Percentiles rank a stretch among this genome's conserved stretches.
These are phyloP conservation scores for Wickerhamiella kurtzmanii DNA, from an alignment of 805 yeast species.

Conservation along the genomic window DNA sequence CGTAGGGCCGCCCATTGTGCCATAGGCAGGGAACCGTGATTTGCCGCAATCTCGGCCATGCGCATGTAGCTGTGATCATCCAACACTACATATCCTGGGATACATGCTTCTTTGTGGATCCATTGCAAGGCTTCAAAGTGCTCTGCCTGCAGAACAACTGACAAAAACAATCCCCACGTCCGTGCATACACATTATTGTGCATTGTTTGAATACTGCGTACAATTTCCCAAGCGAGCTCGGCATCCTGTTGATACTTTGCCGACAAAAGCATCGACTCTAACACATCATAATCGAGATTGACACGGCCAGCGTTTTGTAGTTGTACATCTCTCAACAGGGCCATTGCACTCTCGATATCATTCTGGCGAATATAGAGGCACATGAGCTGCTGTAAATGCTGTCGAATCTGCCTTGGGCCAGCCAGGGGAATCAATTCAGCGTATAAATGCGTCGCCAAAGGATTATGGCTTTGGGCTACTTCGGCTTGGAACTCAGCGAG, in stretches of 20 bases:
- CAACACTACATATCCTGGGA: slow-evolving; percentile 23
- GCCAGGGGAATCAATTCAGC: slow-evolving; percentile 13
- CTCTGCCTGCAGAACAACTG: slow-evolving; percentile 14
- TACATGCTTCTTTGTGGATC: slow-evolving; percentile 19
- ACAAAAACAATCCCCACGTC: slow-evolving; percentile 24
- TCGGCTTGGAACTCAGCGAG: slow-evolving; percentile 9
- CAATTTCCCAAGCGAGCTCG: slow-evolving; percentile 20
- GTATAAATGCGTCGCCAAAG: slow-evolving; percentile 10
- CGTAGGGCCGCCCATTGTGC: slow-evolving; percentile 24
- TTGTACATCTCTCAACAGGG: slow-evolving; percentile 18
- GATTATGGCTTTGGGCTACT: slow-evolving; percentile 1
- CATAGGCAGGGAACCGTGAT: slow-evolving; percentile 20
- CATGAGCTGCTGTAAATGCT: slow-evolving; percentile 14
- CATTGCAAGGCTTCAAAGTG: slow-evolving; percentile 21
- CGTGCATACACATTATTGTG: slow-evolving; percentile 19
- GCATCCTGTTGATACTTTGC: slow-evolving; percentile 20
- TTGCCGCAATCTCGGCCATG: slow-evolving; percentile 20
- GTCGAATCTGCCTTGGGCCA: slow-evolving; percentile 5
- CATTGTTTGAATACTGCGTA: slow-evolving; percentile 13
- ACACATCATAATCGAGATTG: slow-evolving; percentile 13
- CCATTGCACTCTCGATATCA: slow-evolving; percentile 18
- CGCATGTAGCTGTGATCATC: slow-evolving; percentile 21
- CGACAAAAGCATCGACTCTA: slow-evolving; percentile 20
- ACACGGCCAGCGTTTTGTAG: slow-evolving; percentile 17
- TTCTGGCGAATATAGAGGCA: slow-evolving; percentile 13